phyloP scores from a whole-genome alignment of 2,329 filamentous ascomycete species.

The Stachybotrys echinatus region DNA sequence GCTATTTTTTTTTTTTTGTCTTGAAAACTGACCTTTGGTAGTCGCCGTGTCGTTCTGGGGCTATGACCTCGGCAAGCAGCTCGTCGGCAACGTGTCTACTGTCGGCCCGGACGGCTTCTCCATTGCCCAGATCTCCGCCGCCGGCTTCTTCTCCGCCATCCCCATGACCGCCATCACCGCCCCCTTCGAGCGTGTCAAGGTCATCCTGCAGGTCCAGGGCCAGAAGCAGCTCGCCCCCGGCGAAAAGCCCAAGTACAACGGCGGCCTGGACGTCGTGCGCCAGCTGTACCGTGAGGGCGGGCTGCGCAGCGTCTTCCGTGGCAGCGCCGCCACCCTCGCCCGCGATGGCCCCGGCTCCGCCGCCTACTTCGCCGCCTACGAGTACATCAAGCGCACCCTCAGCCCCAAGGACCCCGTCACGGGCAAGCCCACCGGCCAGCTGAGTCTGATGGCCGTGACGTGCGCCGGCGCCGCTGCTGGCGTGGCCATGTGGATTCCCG shows the following conservation, averaged over 20 bases:
- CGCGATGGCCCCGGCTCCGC: conserved; percentile 90
- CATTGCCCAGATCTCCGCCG: conserved; percentile 82
- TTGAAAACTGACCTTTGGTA: conserved; percentile 19
- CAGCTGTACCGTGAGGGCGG: conserved; percentile 92
- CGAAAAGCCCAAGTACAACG: conserved; percentile 87
- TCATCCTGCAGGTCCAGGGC: conserved; percentile 95
- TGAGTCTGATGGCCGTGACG: conserved; percentile 79
- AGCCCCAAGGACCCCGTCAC: conserved; percentile 74
- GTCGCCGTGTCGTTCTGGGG: conserved; percentile 74
- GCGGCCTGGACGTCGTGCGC: conserved; percentile 82
- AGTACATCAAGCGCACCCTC: conserved; percentile 83
- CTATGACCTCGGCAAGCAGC: conserved; percentile 89
- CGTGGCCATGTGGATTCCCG: conserved; percentile 98
- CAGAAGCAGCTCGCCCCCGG: conserved; percentile 84
- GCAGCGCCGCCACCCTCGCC: conserved; percentile 83
- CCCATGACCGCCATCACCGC: conserved; percentile 99
- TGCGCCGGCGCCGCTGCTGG: conserved; percentile 85
- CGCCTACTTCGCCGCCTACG: conserved; percentile 96
- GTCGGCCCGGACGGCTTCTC: conserved; percentile 67
- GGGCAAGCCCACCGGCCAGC: conserved; percentile 67
- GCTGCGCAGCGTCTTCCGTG: conserved; percentile 86
- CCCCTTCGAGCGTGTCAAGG: conserved; percentile 97
- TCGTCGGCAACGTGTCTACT: conserved; percentile 66
- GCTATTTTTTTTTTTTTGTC: background rate
- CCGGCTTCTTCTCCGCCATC: conserved; percentile 95